A percentile compares a stretch with the other conserved stretches of the same genome.
phyloP scores from a whole-genome alignment of 805 yeast genomes.

The Wickerhamomyces bovis region DNA sequence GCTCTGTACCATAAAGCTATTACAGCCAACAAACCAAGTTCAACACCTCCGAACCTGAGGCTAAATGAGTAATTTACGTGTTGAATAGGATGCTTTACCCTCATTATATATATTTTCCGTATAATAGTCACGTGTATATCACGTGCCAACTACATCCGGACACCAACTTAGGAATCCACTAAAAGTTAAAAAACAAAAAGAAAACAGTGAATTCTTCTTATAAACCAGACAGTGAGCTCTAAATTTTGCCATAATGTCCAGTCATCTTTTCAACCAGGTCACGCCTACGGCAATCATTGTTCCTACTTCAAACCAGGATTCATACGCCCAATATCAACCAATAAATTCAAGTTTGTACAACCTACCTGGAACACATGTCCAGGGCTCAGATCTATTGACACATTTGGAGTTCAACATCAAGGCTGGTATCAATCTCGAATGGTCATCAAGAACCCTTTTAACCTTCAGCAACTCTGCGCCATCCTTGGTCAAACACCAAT shows the following conservation, averaged over 20 bases:
- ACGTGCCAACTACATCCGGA: background rate
- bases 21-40: no score
- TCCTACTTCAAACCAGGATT: conserved; percentile 5
- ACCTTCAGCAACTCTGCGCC: conserved; percentile 19
- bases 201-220: no score
- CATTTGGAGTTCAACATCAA: conserved; percentile 19
- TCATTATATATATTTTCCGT: no score
- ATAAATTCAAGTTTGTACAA: conserved; percentile 6
- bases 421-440: conserved; percentile 20
- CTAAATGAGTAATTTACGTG: no score
- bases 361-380: conserved; percentile 16
- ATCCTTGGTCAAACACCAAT: conserved; percentile 14
- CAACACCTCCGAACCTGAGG: no score
- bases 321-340: background rate
- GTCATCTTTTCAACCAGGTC: conserved; percentile 5
- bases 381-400: conserved; percentile 21
- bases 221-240: no score
- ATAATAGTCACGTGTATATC: background rate
- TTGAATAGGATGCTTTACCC: no score
- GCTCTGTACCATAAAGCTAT: no score
- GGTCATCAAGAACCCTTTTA: conserved; percentile 21
- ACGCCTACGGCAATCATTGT: conserved; percentile 11
- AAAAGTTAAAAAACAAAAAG: no score
- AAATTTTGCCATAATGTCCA: background rate
- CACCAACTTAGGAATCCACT: background rate